These are phyloP conservation scores for Hanseniaspora meyeri DNA, from an alignment of 805 yeast species.

Conservation along the genomic window DNA sequence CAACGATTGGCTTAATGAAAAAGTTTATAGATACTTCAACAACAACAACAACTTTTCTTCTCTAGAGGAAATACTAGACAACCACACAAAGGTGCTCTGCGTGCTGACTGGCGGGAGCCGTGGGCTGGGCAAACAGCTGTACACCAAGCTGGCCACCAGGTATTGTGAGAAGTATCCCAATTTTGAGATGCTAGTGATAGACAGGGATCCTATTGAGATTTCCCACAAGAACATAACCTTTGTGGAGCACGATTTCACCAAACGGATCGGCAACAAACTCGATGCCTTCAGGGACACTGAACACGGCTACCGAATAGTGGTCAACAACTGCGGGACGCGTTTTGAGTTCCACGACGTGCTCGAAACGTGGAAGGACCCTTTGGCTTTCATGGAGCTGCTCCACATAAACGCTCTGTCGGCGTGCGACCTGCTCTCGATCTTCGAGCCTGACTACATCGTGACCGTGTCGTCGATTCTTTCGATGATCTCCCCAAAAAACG, in stretches of 20 bases:
- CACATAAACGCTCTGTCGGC: conserved; percentile 14
- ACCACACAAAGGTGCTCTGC: not conserved
- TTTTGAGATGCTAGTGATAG: conserved; percentile 17
- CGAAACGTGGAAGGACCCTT: not conserved
- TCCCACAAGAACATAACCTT: not conserved
- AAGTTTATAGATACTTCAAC: not conserved
- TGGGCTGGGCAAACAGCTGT: conserved; percentile 33
- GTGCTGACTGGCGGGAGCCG: conserved; percentile 35
- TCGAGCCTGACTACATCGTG: conserved; percentile 6
- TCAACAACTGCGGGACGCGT: conserved; percentile 36
- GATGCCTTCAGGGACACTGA: conserved; percentile 14
- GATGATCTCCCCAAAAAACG: conserved; percentile 31
- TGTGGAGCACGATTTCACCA: conserved; percentile 3
- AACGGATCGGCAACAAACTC: not conserved
- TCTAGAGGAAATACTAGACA: not conserved
- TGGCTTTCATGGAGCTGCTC: conserved; percentile 17
- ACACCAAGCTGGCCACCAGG: conserved; percentile 17
- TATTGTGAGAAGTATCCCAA: not conserved
- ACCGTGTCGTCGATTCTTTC: conserved; percentile 26
- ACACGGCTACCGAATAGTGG: conserved; percentile 17
- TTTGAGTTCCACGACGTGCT: not conserved
- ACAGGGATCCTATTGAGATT: conserved; percentile 20
- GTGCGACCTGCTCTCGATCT: conserved; percentile 7
- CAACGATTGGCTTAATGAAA: not conserved
- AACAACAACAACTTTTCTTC: not conserved